A percentile compares a stretch with the other conserved stretches of the same genome.
Conservation (phyloP, 345 rosid species). For the Euphorbia pulcherrima region DNA sequence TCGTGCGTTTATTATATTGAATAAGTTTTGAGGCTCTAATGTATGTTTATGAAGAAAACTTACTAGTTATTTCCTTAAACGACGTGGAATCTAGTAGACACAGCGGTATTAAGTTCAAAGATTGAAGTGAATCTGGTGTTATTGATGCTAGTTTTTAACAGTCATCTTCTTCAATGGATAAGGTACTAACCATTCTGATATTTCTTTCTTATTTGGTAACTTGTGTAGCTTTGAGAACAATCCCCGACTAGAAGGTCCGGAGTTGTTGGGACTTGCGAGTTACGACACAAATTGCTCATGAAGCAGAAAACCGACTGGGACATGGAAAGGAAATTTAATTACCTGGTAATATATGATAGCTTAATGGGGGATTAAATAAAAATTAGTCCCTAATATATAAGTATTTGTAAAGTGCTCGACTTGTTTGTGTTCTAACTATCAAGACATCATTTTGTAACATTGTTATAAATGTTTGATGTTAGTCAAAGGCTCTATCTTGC, state of each 20-base stretch:
- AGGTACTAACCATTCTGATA: slow-evolving; percentile 6
- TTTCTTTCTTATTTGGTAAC: background rate
- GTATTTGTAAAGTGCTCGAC: slow-evolving; percentile 31
- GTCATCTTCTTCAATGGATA: too few species aligned
- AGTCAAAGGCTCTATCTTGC: background rate
- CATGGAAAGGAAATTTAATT: slow-evolving; percentile 16
- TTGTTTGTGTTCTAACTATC: slow-evolving; percentile 18
- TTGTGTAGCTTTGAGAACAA: slow-evolving; percentile 77
- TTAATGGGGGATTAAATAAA: slow-evolving; percentile 25
- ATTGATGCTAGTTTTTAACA: too few species aligned
- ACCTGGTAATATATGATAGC: slow-evolving; percentile 24
- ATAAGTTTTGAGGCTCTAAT: too few species aligned
- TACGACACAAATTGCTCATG: slow-evolving; percentile 83
- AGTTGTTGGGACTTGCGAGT: slow-evolving; percentile 80
- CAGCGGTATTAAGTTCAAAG: too few species aligned
- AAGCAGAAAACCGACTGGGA: slow-evolving; percentile 20
- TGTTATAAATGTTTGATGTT: slow-evolving; percentile 17
- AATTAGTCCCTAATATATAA: slow-evolving; percentile 21
- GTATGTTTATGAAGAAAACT: too few species aligned
- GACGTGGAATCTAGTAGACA: too few species aligned
- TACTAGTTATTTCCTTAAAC: too few species aligned
- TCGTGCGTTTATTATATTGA: too few species aligned
- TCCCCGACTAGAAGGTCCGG: slow-evolving; percentile 88
- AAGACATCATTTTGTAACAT: slow-evolving; percentile 16
- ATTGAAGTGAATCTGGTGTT: too few species aligned